Evolutionary conservation across 345 rosid species (phyloP).

Genomic region (Litchi chinensis): DNA sequence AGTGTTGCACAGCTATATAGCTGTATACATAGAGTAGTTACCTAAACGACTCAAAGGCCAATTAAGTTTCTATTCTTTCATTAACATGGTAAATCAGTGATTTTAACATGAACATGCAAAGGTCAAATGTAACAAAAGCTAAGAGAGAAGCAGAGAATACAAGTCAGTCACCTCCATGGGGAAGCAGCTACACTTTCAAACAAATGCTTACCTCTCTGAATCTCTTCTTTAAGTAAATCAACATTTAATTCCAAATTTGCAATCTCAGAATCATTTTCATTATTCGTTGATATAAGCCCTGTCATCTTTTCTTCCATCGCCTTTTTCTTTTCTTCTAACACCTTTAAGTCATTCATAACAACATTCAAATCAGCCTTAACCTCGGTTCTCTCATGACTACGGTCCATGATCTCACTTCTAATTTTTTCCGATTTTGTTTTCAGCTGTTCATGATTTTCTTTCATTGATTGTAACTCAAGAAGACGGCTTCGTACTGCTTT

Average conservation of each 20-base stretch:
- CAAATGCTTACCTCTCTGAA: no score
- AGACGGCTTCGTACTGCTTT: conserved; percentile 17
- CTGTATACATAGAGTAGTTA: no score
- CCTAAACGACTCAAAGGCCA: no score
- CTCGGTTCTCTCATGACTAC: conserved; percentile 7
- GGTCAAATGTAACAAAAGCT: no score
- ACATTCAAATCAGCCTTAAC: conserved; percentile 12
- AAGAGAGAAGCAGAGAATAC: no score
- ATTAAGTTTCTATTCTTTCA: no score
- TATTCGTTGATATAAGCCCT: conserved; percentile 6
- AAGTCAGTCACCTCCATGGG: no score
- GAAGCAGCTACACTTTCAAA: no score
- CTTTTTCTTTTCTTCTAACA: conserved; percentile 14
- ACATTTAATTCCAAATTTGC: neutral
- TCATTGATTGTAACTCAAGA: conserved; percentile 23
- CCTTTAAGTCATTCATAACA: conserved; percentile 16
- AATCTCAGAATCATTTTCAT: conserved; percentile 24
- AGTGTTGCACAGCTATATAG: no score
- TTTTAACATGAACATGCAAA: no score
- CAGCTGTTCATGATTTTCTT: conserved; percentile 26
- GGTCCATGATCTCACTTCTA: conserved; percentile 11
- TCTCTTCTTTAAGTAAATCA: no score
- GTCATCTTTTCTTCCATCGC: conserved; percentile 17
- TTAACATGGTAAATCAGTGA: no score
- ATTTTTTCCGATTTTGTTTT: conserved; percentile 15